Evolutionary conservation across 2,329 filamentous ascomycete genomes (phyloP).

Genomic region (Tolypocladium tundrense): DNA sequence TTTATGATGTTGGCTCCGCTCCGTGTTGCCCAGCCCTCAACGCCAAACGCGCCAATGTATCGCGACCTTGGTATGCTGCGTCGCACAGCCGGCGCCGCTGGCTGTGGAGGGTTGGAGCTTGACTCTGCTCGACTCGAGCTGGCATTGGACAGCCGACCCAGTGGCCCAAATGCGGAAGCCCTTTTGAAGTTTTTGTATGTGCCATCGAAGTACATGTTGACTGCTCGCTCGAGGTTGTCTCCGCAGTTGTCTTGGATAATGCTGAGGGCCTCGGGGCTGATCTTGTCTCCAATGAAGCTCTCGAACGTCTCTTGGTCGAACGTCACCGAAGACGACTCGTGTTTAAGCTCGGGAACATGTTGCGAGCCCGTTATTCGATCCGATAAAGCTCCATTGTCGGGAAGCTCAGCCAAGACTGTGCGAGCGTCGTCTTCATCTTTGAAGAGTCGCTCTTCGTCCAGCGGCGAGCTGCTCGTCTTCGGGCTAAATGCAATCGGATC

Average conservation of each 20-base stretch:
- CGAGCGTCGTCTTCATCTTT: slow-evolving; percentile 11
- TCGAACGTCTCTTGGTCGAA: slow-evolving; percentile 52
- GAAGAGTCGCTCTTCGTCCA: slow-evolving; percentile 14
- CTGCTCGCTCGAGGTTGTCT: slow-evolving; percentile 48
- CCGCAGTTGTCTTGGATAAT: slow-evolving; percentile 44
- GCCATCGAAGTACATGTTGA: slow-evolving; percentile 62
- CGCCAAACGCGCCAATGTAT: slow-evolving; percentile 88
- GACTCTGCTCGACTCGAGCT: slow-evolving; percentile 5
- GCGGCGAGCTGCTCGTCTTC: slow-evolving; percentile 12
- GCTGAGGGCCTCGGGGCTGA: slow-evolving; percentile 36
- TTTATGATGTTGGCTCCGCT: slow-evolving; percentile 67
- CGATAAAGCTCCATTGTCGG: slow-evolving; percentile 3
- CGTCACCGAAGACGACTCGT: slow-evolving; percentile 18
- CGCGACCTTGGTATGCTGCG: slow-evolving; percentile 32
- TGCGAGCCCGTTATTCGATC: slow-evolving; percentile 5
- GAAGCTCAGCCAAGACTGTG: slow-evolving; percentile 5
- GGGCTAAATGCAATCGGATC: slow-evolving; percentile 13
- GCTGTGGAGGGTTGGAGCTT: slow-evolving; percentile 1
- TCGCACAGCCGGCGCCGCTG: slow-evolving; percentile 5
- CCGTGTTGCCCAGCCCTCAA: slow-evolving; percentile 81
- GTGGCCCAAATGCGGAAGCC: slow-evolving; percentile 4
- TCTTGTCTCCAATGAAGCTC: slow-evolving; percentile 47
- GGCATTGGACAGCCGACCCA: neutral
- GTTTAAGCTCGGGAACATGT: slow-evolving; percentile 6
- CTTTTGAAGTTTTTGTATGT: slow-evolving; percentile 47